Evolutionary conservation across 2,329 filamentous ascomycete species (phyloP).

Genomic region (Alternaria tenuissima): DNA sequence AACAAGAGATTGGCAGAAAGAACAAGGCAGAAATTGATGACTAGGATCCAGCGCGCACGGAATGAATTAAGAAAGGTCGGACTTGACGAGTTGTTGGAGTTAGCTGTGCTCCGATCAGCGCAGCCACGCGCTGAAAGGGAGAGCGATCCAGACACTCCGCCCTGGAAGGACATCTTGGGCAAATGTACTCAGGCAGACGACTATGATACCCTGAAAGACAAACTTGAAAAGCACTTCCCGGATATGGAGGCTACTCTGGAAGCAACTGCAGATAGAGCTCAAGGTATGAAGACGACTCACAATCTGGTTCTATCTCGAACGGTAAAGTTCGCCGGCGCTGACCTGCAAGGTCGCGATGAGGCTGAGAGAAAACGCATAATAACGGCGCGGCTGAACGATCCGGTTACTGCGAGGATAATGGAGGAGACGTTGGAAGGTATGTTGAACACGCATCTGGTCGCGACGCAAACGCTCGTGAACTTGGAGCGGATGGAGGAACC

Average conservation of each 20-base stretch:
- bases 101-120: slow-evolving; percentile 24
- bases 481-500: slow-evolving; percentile 11
- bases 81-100: slow-evolving; percentile 18
- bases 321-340: slow-evolving; percentile 22
- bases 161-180: slow-evolving; percentile 1
- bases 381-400: slow-evolving; percentile 16
- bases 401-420: slow-evolving; percentile 24
- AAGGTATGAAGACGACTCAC: slow-evolving; percentile 9
- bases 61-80: slow-evolving; percentile 10
- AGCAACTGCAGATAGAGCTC: slow-evolving; percentile 5
- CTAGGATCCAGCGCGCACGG: slow-evolving; percentile 18
- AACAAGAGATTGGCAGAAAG: slow-evolving; percentile 10
- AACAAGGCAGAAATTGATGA: neutral
- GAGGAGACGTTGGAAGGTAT: slow-evolving; percentile 18
- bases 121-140: slow-evolving; percentile 18
- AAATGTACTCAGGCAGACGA: neutral
- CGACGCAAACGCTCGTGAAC: slow-evolving; percentile 14
- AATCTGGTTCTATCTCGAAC: slow-evolving; percentile 12
- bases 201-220: neutral
- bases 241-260: slow-evolving; percentile 10
- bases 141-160: neutral
- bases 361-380: slow-evolving; percentile 9
- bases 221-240: neutral
- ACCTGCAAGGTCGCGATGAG: slow-evolving; percentile 9
- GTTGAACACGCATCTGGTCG: slow-evolving; percentile 2